A percentile compares a stretch with the other conserved stretches of the same genome.
phyloP scores from a whole-genome alignment of 2,329 filamentous ascomycete genomes.

The Xylaria hypoxylon region DNA sequence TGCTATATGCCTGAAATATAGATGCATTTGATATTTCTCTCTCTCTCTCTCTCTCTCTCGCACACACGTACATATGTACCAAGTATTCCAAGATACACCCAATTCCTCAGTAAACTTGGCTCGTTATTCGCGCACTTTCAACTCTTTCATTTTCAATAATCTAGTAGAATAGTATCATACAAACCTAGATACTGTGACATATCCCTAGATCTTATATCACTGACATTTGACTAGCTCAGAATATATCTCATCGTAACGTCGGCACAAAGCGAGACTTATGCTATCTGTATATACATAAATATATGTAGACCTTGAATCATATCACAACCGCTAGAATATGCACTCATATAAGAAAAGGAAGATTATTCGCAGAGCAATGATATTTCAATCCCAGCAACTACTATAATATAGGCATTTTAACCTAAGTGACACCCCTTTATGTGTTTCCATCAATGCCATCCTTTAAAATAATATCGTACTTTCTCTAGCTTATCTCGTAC shows the following conservation, averaged over 20 bases:
- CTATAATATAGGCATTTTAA: background rate
- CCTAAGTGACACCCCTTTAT: slow-evolving; percentile 12
- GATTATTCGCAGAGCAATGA: background rate
- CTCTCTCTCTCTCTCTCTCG: too few relatives aligned
- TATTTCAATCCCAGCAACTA: background rate
- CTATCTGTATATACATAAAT: background rate
- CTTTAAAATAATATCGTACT: slow-evolving; percentile 12
- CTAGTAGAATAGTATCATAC: background rate
- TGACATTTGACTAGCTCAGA: too few relatives aligned
- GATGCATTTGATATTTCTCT: background rate
- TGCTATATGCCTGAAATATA: background rate
- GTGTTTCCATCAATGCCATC: slow-evolving; percentile 14
- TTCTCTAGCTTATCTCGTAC: slow-evolving; percentile 14
- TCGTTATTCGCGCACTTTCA: background rate
- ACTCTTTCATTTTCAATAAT: background rate
- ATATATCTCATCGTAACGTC: too few relatives aligned
- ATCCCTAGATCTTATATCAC: too few relatives aligned
- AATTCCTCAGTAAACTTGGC: background rate
- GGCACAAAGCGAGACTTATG: background rate
- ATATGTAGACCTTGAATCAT: too few relatives aligned
- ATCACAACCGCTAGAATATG: background rate
- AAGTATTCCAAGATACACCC: background rate
- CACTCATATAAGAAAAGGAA: background rate
- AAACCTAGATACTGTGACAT: background rate
- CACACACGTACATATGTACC: background rate